phyloP scores from a whole-genome alignment of 805 yeast genomes.

The Debaryomyces prosopidis region DNA sequence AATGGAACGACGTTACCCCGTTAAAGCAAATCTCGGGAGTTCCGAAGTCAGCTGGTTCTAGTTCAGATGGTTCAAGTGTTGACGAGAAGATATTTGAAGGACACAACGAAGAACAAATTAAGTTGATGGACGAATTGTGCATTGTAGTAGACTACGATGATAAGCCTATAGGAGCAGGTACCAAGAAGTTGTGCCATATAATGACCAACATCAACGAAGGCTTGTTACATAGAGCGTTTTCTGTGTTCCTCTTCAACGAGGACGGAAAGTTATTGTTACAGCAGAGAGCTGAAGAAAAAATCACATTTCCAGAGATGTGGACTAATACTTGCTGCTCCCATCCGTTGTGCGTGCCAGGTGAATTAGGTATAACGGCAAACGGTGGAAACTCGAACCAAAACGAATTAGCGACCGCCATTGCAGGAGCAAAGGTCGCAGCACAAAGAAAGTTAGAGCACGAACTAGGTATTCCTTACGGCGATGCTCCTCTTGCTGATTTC shows the following conservation, averaged over 20 bases:
- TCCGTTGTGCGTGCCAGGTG: constrained; percentile 82
- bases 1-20: constrained; percentile 72
- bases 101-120: constrained; percentile 91
- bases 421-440: constrained; percentile 86
- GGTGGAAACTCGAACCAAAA: constrained; percentile 19
- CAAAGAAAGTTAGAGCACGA: constrained; percentile 91
- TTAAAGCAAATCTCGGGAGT: constrained; percentile 60
- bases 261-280: constrained; percentile 79
- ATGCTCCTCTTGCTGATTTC: constrained; percentile 66
- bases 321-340: constrained; percentile 99
- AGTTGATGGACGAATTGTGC: constrained; percentile 94
- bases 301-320: constrained; percentile 97
- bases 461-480: constrained; percentile 70
- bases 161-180: constrained; percentile 86
- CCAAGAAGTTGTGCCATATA: constrained; percentile 86
- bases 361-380: constrained; percentile 55
- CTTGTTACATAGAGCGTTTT: constrained; percentile 90
- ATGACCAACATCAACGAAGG: constrained; percentile 88
- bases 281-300: constrained; percentile 94
- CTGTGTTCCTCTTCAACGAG: constrained; percentile 87
- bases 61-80: constrained; percentile 22
- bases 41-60: constrained; percentile 42
- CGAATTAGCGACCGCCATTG: constrained; percentile 57
- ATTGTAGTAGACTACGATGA: constrained; percentile 90
- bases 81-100: constrained; percentile 65